These are phyloP conservation scores for Talaromyces sp. DNA, from an alignment of 2,329 filamentous ascomycete species.

Conservation along the genomic window DNA sequence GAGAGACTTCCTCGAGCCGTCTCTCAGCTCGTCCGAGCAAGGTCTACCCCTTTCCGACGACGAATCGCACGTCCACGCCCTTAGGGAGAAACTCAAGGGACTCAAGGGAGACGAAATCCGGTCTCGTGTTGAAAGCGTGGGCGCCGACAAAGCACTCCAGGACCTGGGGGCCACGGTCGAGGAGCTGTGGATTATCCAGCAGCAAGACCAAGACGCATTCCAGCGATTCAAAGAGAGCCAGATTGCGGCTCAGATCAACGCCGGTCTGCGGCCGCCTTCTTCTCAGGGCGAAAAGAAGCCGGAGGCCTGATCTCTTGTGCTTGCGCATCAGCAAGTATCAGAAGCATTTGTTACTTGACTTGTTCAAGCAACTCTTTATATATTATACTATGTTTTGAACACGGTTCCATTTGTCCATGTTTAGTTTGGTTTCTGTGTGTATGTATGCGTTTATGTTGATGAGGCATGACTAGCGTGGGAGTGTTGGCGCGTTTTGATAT, in stretches of 20 bases:
- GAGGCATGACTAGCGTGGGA: conserved; percentile 7
- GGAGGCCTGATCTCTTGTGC: background rate
- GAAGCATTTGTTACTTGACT: background rate
- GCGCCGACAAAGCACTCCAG: conserved; percentile 36
- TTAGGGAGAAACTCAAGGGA: conserved; percentile 40
- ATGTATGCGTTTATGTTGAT: background rate
- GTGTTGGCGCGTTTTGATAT: background rate
- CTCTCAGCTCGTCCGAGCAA: conserved; percentile 35
- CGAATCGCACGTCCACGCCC: conserved; percentile 40
- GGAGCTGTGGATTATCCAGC: conserved; percentile 38
- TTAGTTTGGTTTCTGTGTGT: background rate
- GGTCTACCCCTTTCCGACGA: conserved; percentile 30
- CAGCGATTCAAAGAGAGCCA: conserved; percentile 41
- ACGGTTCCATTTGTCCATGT: background rate
- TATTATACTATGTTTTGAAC: background rate
- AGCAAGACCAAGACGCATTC: conserved; percentile 41
- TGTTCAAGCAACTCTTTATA: background rate
- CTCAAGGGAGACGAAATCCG: conserved; percentile 39
- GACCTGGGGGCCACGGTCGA: conserved; percentile 42
- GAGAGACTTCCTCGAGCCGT: conserved; percentile 55
- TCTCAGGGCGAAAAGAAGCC: background rate
- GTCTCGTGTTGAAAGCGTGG: conserved; percentile 32
- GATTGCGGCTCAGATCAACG: conserved; percentile 43
- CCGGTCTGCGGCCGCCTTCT: conserved; percentile 23
- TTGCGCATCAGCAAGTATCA: background rate